A percentile compares a stretch with the other conserved stretches of the same genome.
Conservation (phyloP, 768 basidiomycete species). For the Mycena rebaudengoi region DNA sequence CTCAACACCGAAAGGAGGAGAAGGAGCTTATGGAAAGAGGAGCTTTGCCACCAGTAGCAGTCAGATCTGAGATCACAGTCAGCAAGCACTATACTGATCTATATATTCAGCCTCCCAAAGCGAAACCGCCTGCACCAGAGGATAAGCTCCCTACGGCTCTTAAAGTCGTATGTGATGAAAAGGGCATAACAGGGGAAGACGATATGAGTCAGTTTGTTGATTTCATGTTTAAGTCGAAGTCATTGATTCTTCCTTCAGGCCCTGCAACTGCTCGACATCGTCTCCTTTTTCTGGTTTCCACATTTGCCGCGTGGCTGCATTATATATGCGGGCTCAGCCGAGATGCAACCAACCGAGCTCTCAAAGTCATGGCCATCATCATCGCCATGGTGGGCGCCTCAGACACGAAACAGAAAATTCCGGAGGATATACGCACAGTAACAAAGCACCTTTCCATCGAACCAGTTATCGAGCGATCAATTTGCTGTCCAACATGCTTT, state of each 20-base stretch:
- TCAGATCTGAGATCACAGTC: background rate
- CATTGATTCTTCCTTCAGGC: background rate
- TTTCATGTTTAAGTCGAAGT: background rate
- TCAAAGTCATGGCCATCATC: background rate
- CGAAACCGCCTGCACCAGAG: too few species aligned
- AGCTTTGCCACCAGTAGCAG: background rate
- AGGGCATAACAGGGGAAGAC: background rate
- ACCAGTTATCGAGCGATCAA: background rate
- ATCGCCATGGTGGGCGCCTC: background rate
- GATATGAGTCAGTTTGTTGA: too few species aligned
- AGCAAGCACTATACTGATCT: too few species aligned
- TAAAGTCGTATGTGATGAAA: background rate
- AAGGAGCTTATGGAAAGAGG: background rate
- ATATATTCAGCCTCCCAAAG: too few species aligned
- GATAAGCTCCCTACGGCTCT: too few species aligned
- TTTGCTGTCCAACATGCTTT: constrained; percentile 5
- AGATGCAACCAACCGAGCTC: background rate
- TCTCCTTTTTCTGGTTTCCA: background rate
- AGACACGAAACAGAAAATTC: background rate
- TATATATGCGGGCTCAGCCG: background rate
- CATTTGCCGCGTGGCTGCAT: background rate
- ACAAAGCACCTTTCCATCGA: background rate
- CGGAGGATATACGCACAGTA: background rate
- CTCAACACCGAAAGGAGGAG: background rate
- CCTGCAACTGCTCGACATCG: background rate